A percentile compares a stretch with the other conserved stretches of the same genome.
Conservation (phyloP, 805 yeast genomes). For the Candida methanosorbosa region DNA sequence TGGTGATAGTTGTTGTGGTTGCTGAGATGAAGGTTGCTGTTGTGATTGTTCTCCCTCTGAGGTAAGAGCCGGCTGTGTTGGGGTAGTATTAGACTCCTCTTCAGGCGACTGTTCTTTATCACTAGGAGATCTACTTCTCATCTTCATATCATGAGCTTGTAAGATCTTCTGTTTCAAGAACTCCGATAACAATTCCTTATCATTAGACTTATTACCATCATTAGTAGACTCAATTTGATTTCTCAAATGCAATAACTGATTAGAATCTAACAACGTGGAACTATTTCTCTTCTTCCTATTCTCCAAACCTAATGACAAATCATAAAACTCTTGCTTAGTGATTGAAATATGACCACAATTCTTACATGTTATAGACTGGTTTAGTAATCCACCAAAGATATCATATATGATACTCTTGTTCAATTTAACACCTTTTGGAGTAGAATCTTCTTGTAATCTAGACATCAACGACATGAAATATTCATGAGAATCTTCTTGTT, state of each 20-base stretch:
- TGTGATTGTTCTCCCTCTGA: constrained; percentile 2
- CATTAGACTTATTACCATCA: constrained; percentile 1
- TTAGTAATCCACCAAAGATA: constrained; percentile 85
- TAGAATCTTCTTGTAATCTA: constrained; percentile 83
- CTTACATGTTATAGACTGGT: constrained; percentile 79
- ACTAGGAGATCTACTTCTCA: constrained; percentile 12
- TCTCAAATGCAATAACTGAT: constrained; percentile 17
- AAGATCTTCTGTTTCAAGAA: constrained; percentile 21
- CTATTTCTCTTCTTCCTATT: constrained; percentile 35
- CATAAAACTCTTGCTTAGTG: constrained; percentile 91
- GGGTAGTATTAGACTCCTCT: not conserved
- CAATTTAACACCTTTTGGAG: constrained; percentile 82
- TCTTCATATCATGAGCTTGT: constrained; percentile 15
- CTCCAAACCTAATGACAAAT: constrained; percentile 73
- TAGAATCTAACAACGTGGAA: constrained; percentile 15
- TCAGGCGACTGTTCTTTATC: constrained; percentile 8
- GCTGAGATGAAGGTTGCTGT: constrained; percentile 1
- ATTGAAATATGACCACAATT: constrained; percentile 75
- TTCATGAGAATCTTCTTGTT: constrained; percentile 97
- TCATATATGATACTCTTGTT: constrained; percentile 80
- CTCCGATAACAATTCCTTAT: constrained; percentile 16
- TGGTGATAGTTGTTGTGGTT: constrained; percentile 1
- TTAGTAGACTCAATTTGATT: constrained; percentile 19
- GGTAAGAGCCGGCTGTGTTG: constrained; percentile 1
- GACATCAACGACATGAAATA: constrained; percentile 89